Base-by-base conservation (phyloP, 2,329 filamentous ascomycete genomes). In the Ramularia collo-cygni region DNA sequence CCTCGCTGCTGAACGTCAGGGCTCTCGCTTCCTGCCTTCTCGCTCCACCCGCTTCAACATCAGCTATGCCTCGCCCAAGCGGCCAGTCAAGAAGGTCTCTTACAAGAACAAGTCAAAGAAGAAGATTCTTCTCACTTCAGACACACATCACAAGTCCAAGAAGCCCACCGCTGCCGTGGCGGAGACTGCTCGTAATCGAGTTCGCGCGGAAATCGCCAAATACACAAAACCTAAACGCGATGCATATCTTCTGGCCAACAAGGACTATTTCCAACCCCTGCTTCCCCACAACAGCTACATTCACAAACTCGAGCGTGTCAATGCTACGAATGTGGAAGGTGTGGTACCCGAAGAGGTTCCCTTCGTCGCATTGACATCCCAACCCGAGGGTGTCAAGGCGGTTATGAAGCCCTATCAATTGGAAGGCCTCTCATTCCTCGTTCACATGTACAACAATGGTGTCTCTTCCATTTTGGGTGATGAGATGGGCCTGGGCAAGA, bases 401-500 rank as follows among this genome's bases (percentile, higher is more conserved):
- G 64, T 52, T 0, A 69, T 75, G 58, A 75, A 74, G 48, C 64
- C 68, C 3, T 72, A 75, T 33, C 72, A 74, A 43, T 52, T 74
- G 0, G 64, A 68, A 3, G 72, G 71, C 1, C 56, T 75, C 0
- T 70, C 68, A 0, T 74, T 72, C 49, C 61, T 75, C 6, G 51
- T 70, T 1, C 64, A 70, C 46, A 61, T 70, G 40, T 62, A 69
- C 44, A 54, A 61, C 2, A 70, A 71, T 42, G 64, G 66, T 39
- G 57, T 68, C 46, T 64, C 64, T 7, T 61, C 63, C 4, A 69
- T 72, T 27, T 51, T 72, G 2, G 69, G 69, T 13, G 69, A 72
- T 37, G 69, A 72, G 39, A 72, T 72, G 69, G 69, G 69, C 14
- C 57, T 72, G 4, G 69, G 69, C 17, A 72, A 72, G 53, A 72